Evolutionary conservation across 108 stramenopile genomes (phyloP).

Genomic region (Nitzschia sp.): DNA sequence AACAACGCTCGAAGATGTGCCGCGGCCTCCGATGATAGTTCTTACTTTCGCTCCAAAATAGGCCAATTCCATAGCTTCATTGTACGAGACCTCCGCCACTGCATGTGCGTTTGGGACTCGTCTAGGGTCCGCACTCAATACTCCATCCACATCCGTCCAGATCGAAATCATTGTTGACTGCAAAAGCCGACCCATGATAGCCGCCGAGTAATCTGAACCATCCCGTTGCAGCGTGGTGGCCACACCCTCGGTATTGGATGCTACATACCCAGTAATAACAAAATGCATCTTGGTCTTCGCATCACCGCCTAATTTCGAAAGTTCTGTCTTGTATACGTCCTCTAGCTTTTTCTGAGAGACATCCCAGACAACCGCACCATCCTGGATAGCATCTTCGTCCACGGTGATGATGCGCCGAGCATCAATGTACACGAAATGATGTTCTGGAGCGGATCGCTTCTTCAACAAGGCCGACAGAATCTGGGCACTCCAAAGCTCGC

Average conservation of each 20-base stretch:
- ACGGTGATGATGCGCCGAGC: slow-evolving; percentile 79
- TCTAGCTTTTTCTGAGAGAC: slow-evolving; percentile 44
- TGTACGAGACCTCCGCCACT: slow-evolving; percentile 74
- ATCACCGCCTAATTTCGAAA: slow-evolving; percentile 16
- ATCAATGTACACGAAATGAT: slow-evolving; percentile 73
- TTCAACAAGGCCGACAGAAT: slow-evolving; percentile 57
- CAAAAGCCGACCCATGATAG: slow-evolving; percentile 86
- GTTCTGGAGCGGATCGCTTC: slow-evolving; percentile 15
- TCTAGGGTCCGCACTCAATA: slow-evolving; percentile 80
- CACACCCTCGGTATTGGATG: slow-evolving; percentile 82
- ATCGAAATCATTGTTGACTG: slow-evolving; percentile 70
- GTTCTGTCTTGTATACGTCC: slow-evolving; percentile 41
- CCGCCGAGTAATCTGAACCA: slow-evolving; percentile 88
- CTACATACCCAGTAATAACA: slow-evolving; percentile 93
- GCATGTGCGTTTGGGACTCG: slow-evolving; percentile 79
- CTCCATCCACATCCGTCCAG: slow-evolving; percentile 89
- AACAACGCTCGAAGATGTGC: slow-evolving; percentile 89
- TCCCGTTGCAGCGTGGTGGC: slow-evolving; percentile 86
- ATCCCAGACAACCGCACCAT: slow-evolving; percentile 70
- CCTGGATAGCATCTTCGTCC: slow-evolving; percentile 68
- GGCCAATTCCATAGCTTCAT: slow-evolving; percentile 93
- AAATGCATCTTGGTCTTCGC: slow-evolving; percentile 40
- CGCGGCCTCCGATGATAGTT: no score
- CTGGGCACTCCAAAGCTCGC: slow-evolving; percentile 87
- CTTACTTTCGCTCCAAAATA: slow-evolving; percentile 95